Conservation (phyloP, 176 grass and related monocot genomes). For the Oryza glaberrima region DNA sequence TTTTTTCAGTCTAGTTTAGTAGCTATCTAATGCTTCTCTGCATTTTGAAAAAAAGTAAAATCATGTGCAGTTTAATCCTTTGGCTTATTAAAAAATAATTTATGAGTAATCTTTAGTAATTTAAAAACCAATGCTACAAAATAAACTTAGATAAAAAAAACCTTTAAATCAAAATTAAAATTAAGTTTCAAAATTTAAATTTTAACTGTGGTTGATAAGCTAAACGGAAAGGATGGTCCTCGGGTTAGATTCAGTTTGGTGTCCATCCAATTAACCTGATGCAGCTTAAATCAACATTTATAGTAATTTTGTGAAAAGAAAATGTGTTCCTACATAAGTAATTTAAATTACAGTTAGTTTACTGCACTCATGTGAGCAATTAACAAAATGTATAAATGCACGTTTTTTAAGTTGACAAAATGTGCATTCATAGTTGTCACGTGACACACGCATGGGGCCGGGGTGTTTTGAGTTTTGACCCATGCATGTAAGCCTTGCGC, state of each 20-base stretch:
- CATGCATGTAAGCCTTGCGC: neutral
- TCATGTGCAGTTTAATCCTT: neutral
- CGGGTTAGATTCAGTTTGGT: neutral
- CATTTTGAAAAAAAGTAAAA: neutral
- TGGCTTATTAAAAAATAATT: too few relatives aligned
- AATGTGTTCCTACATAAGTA: neutral
- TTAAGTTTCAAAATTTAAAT: too few relatives aligned
- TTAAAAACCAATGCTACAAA: too few relatives aligned
- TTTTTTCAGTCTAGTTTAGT: neutral
- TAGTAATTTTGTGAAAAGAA: neutral
- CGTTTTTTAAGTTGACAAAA: neutral
- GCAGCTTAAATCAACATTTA: neutral
- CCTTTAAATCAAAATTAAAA: too few relatives aligned
- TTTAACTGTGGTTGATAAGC: too few relatives aligned
- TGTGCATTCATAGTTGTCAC: neutral
- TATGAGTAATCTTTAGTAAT: too few relatives aligned
- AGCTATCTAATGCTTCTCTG: neutral
- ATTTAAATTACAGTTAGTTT: neutral
- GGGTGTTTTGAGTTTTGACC: constrained; percentile 9
- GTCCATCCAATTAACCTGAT: neutral
- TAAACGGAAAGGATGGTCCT: too few relatives aligned
- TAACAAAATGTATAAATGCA: neutral
- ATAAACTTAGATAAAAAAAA: too few relatives aligned
- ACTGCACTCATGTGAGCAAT: neutral
- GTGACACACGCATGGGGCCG: neutral